Base-by-base conservation (phyloP, 75 land plant species). In the Azolla pinnata region DNA sequence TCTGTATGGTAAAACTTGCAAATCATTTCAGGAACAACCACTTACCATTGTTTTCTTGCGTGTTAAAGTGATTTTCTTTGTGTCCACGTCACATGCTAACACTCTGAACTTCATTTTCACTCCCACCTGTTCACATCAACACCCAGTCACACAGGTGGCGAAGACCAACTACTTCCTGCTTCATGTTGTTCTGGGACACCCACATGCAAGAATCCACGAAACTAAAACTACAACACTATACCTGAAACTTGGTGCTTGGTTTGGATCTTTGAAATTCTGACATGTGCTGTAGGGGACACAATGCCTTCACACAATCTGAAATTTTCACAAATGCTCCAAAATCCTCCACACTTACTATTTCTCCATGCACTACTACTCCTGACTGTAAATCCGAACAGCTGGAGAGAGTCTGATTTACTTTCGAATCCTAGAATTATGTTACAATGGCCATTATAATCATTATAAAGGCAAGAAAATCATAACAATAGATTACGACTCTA, bases 41-140 rank as follows among this genome's bases (percentile, higher is more conserved):
- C 80, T 62, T 76, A 93, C 96, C 58, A 95, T 56, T 3, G 90
- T 79, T 70, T 78, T 89, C 78, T 95, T 95, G 77, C 79, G 79
- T 7, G 99, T 89, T 2, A 95, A 78, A 50, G 85, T 81, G 28
- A 83, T 81, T 57, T 86, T 64, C 77, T 89, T 89, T 24, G 83
- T 81, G 65, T 73, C 56, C 14, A 25, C 46, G 17, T 89, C 85
- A 66, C 83, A 77, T 48, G 82, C 81, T 29, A 95, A 72, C 2
- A 95, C 88, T 42, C 91, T 90, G 54, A 95, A 95, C 29, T 76
- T 56, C 64, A 95, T 21, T 57, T 77, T 80, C 19, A 61, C 85
- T 64, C 99, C 99, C 68, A 83, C 83, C 99, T 95, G 70, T 2
- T n/a, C n/a, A n/a, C n/a, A n/a, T n/a, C n/a, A n/a, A n/a, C n/a